Evolutionary conservation across 495 filamentous ascomycete species (phyloP).

Genomic region (Aspergillus conjunctus): DNA sequence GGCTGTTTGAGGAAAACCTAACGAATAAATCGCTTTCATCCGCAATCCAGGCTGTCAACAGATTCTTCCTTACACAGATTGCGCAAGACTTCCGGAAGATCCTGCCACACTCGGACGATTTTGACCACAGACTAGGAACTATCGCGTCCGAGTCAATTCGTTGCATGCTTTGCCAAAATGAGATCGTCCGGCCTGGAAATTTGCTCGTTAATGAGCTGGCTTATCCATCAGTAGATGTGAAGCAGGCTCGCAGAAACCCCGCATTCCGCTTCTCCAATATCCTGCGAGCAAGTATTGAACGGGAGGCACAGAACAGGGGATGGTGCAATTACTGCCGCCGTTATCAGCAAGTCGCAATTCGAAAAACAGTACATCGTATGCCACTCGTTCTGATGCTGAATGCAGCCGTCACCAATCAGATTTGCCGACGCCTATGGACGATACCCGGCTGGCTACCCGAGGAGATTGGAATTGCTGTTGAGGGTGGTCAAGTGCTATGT

Average conservation of each 20-base stretch:
- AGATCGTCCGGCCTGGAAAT: constrained; percentile 66
- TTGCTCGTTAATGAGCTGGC: constrained; percentile 80
- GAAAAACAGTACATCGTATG: constrained; percentile 76
- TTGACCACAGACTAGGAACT: constrained; percentile 63
- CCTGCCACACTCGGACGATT: constrained; percentile 53
- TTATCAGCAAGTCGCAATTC: constrained; percentile 78
- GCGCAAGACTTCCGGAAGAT: constrained; percentile 67
- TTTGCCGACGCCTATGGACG: constrained; percentile 79
- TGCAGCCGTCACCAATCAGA: constrained; percentile 67
- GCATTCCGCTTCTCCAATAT: constrained; percentile 75
- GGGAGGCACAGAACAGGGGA: constrained; percentile 76
- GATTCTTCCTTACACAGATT: constrained; percentile 76
- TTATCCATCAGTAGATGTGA: constrained; percentile 64
- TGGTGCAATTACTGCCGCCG: constrained; percentile 89
- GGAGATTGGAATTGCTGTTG: constrained; percentile 85
- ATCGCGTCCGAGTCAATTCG: constrained; percentile 62
- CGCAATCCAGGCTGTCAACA: constrained; percentile 75
- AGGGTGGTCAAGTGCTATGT: constrained; percentile 80
- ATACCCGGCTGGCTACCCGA: constrained; percentile 88
- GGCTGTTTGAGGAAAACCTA: constrained; percentile 81
- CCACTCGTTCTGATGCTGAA: constrained; percentile 86
- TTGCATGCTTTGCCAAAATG: constrained; percentile 80
- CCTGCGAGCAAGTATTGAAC: constrained; percentile 82
- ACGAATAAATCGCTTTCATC: constrained; percentile 65
- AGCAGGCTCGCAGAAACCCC: constrained; percentile 53